Conservation (phyloP, 352 stramenopile genomes). For the Pythium aquatile region DNA sequence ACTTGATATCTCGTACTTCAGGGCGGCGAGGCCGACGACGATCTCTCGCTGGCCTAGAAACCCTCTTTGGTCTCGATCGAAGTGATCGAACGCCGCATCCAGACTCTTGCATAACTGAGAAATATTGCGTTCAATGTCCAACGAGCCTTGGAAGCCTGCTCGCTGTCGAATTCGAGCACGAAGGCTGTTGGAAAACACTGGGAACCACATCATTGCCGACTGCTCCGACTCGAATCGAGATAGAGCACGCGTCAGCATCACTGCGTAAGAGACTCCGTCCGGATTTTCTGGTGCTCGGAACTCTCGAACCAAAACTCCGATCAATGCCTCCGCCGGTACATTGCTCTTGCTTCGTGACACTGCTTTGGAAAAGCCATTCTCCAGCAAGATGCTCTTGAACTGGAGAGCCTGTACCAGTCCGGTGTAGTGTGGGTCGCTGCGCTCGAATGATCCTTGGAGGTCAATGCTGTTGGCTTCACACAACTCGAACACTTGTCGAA, state of each 20-base stretch:
- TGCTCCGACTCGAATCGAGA: neutral
- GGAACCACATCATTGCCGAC: constrained; percentile 25
- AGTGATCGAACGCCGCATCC: constrained; percentile 62
- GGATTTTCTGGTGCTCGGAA: constrained; percentile 32
- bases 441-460: constrained; percentile 50
- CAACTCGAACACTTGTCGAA: constrained; percentile 29
- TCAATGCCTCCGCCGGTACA: constrained; percentile 31
- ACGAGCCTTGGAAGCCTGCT: constrained; percentile 21
- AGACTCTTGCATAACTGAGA: constrained; percentile 20
- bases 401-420: constrained; percentile 43
- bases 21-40: constrained; percentile 33
- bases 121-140: constrained; percentile 6
- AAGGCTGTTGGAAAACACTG: constrained; percentile 37
- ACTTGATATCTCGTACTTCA: constrained; percentile 41
- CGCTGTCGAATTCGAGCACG: constrained; percentile 37
- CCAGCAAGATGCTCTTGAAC: constrained; percentile 53
- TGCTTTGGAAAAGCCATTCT: constrained; percentile 35
- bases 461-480: constrained; percentile 48
- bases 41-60: constrained; percentile 47
- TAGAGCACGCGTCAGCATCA: neutral
- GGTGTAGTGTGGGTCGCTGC: constrained; percentile 41
- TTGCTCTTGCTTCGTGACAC: constrained; percentile 1
- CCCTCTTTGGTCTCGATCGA: constrained; percentile 52
- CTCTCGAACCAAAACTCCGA: constrained; percentile 58
- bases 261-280: constrained; percentile 43